These are phyloP conservation scores for Saccharomycopsis microspora DNA, from an alignment of 805 yeast genomes.

Conservation along the genomic window DNA sequence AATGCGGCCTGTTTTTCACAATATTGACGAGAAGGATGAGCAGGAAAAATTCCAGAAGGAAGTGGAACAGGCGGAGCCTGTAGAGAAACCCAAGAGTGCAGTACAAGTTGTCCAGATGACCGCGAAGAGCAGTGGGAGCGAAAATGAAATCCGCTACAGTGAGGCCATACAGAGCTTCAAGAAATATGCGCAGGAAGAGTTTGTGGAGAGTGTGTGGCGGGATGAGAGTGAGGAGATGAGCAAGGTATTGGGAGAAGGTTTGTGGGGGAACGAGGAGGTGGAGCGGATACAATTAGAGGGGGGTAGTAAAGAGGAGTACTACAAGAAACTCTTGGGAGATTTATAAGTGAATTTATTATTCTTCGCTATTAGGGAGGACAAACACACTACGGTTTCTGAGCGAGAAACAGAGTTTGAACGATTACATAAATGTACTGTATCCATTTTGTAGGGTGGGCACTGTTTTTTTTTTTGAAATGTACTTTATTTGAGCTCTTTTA, in stretches of 20 bases:
- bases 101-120: conserved; percentile 68
- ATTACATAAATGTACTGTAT: no score
- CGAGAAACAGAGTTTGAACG: no score
- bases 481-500: no score
- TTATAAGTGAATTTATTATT: no score
- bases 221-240: conserved; percentile 27
- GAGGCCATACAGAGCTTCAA: conserved; percentile 62
- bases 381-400: no score
- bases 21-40: conserved; percentile 53
- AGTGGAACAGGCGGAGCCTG: conserved; percentile 18
- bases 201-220: conserved; percentile 32
- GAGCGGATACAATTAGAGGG: not conserved
- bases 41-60: conserved; percentile 31
- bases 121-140: conserved; percentile 49
- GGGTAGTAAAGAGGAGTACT: no score
- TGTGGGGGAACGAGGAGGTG: conserved; percentile 9
- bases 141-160: conserved; percentile 47
- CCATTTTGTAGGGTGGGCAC: no score
- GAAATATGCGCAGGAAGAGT: conserved; percentile 49
- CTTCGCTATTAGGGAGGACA: no score
- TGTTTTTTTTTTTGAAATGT: no score
- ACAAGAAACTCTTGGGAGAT: no score
- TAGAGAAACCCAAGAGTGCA: conserved; percentile 13
- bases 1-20: conserved; percentile 69
- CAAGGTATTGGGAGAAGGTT: conserved; percentile 19